A percentile compares a stretch with the other conserved stretches of the same genome.
These are phyloP conservation scores for Globisporangium nunn DNA, from an alignment of 352 stramenopile genomes.

Conservation along the genomic window DNA sequence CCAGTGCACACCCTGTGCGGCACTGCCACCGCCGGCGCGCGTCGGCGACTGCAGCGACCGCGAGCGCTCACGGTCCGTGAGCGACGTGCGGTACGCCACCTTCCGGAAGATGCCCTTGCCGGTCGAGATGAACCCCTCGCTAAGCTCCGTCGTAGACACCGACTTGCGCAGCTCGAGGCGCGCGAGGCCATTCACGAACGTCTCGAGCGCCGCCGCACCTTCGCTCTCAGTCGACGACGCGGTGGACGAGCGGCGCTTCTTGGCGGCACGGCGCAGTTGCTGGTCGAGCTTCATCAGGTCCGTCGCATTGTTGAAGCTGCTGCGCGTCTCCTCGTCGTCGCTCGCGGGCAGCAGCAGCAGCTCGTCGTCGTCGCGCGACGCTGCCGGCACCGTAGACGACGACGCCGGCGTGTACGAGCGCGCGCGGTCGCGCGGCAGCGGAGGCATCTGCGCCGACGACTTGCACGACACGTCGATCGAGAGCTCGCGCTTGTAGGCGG, in stretches of 20 bases:
- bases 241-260: conserved; percentile 46
- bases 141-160: conserved; percentile 44
- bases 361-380: background rate
- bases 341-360: background rate
- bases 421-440: conserved; percentile 8
- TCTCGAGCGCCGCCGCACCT: conserved; percentile 17
- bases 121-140: conserved; percentile 80
- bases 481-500: conserved; percentile 10
- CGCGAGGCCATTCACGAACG: conserved; percentile 32
- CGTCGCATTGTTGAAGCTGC: conserved; percentile 4
- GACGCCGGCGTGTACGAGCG: conserved; percentile 9
- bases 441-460: background rate
- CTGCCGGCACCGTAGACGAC: background rate
- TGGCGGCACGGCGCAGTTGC: conserved; percentile 12
- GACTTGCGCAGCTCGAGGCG: conserved; percentile 43
- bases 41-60: conserved; percentile 22
- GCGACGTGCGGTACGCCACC: conserved; percentile 49
- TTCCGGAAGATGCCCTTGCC: conserved; percentile 86
- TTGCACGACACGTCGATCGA: conserved; percentile 11
- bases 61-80: conserved; percentile 30
- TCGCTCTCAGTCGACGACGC: conserved; percentile 44
- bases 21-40: conserved; percentile 24
- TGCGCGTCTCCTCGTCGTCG: conserved; percentile 7
- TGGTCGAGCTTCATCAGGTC: conserved; percentile 11
- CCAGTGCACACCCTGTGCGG: conserved; percentile 23